Evolutionary conservation across 192 early-diverging fungal genomes (phyloP), one percentile per base, ranked within the genome.

Genomic region (Bifiguratus adelaidae): DNA sequence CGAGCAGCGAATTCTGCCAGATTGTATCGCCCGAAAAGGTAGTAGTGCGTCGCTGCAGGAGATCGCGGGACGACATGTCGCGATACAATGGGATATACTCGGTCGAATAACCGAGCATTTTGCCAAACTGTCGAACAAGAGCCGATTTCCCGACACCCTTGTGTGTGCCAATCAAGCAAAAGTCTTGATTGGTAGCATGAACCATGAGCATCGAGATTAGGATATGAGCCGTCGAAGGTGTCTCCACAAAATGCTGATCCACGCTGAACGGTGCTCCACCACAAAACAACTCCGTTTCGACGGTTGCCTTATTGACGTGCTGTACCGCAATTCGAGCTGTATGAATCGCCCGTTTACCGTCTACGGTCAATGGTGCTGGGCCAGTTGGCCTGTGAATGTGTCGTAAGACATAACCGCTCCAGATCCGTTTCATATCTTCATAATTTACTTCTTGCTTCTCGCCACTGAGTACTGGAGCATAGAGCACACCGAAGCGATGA

Each of bases 31-130:
- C 87, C 6, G 77, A 53, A 24, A 69, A 55, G 0, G 77, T 80
- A 0, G 87, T 89, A 35, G 70, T 66, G 26, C 87, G 70, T 25
- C 83, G 73, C 50, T 89, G 87, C 20, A 89, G 53, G 3, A 89
- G 65, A 55, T 86, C 83, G 12, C 87, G 67, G 3, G 87, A 76
- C 3, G 82, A 83, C 81, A 89, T 87, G 51, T 89, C 87, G 33
- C 76, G 74, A 56, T 78, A 86, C 5, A 86, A 47, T 7, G 82
- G 84, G 28, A 89, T 76, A 43, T 70, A 82, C 41, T 86, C 82
- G 27, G 79, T 67, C 30, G 58, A 63, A 44, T 84, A 81, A 1
- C 78, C 75, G 25, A 58, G 44, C 27, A 53, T 60, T 25, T 52
- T 30, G 6, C 56, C 62, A 30, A 65, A 83, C 30, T 78, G 68